Conservation (phyloP, 768 basidiomycete species). For the Phlebiopsis flavidoalba region DNA sequence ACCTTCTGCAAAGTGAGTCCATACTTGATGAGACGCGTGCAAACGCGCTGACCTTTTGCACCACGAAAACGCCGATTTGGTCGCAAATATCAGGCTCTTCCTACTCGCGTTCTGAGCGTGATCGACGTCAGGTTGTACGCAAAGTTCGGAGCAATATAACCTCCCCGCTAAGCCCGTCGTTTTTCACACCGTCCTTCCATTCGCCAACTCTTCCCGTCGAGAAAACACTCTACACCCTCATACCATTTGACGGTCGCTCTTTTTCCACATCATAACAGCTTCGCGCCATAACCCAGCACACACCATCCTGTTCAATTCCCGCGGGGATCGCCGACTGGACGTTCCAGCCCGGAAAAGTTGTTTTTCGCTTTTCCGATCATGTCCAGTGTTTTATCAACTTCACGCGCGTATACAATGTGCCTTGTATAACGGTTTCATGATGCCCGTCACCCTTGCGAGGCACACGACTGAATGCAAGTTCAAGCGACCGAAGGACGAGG, state of each 20-base stretch:
- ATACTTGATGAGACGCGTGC: not conserved
- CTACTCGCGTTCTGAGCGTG: constrained; percentile 35
- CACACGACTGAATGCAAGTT: constrained; percentile 6
- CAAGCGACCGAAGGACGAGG: constrained; percentile 4
- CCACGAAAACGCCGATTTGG: constrained; percentile 3
- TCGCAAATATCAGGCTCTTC: constrained; percentile 34
- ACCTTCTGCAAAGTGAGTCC: constrained; percentile 72
- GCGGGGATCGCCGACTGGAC: not conserved
- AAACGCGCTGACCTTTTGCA: constrained; percentile 9
- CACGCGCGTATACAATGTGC: not conserved
- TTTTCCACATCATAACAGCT: constrained; percentile 59
- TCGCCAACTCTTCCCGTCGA: constrained; percentile 42
- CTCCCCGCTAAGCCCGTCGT: constrained; percentile 42
- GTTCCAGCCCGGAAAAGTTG: not conserved
- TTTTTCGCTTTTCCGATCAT: not conserved
- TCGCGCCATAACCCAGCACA: constrained; percentile 21
- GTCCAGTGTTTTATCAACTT: not conserved
- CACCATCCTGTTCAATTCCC: not conserved
- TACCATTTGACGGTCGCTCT: constrained; percentile 50
- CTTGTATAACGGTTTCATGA: not conserved
- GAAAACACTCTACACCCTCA: constrained; percentile 40
- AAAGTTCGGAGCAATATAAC: constrained; percentile 37
- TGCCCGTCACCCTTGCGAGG: not conserved
- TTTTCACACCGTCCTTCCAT: constrained; percentile 45
- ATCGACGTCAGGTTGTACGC: constrained; percentile 34